A percentile compares a stretch with the other conserved stretches of the same genome.
Evolutionary conservation across 495 filamentous ascomycete genomes (phyloP).

Genomic region (Evansstolkia leycettana): DNA sequence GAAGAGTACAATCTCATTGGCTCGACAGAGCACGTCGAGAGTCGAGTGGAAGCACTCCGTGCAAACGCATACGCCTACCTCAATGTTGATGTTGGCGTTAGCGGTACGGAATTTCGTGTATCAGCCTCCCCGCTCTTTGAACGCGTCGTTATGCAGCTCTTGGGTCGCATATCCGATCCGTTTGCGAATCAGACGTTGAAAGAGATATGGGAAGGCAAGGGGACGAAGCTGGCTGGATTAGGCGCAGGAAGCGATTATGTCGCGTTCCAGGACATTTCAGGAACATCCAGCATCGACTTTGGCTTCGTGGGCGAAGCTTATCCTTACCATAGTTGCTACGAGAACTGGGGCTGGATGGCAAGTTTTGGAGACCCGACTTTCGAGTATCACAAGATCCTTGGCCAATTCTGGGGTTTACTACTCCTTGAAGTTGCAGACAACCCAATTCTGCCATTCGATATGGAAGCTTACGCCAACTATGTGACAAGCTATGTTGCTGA

Average conservation of each 20-base stretch:
- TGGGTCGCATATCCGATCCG: conserved; percentile 65
- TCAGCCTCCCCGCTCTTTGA: conserved; percentile 68
- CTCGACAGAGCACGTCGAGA: conserved; percentile 89
- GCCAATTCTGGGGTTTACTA: conserved; percentile 70
- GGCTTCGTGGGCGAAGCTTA: conserved; percentile 57
- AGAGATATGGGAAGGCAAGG: conserved; percentile 59
- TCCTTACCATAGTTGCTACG: conserved; percentile 78
- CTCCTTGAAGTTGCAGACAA: conserved; percentile 74
- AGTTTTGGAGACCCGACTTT: conserved; percentile 70
- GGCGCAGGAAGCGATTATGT: conserved; percentile 82
- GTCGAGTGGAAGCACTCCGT: conserved; percentile 42
- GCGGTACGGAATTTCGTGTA: conserved; percentile 60
- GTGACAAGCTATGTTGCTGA: conserved; percentile 49
- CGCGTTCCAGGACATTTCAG: conserved; percentile 88
- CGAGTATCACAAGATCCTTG: conserved; percentile 65
- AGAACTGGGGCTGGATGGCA: conserved; percentile 80
- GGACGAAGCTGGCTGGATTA: conserved; percentile 47
- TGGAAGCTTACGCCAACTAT: conserved; percentile 58
- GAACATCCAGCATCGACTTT: conserved; percentile 79
- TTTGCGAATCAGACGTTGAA: conserved; percentile 58
- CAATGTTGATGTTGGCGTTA: conserved; percentile 81
- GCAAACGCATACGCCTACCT: conserved; percentile 66
- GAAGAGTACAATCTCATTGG: conserved; percentile 90
- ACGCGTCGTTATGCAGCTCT: conserved; percentile 53
- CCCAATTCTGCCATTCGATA: conserved; percentile 71